A percentile compares a stretch with the other conserved stretches of the same genome.
These are phyloP conservation scores for Lagenidium giganteum DNA, from an alignment of 352 stramenopile genomes.

Conservation along the genomic window DNA sequence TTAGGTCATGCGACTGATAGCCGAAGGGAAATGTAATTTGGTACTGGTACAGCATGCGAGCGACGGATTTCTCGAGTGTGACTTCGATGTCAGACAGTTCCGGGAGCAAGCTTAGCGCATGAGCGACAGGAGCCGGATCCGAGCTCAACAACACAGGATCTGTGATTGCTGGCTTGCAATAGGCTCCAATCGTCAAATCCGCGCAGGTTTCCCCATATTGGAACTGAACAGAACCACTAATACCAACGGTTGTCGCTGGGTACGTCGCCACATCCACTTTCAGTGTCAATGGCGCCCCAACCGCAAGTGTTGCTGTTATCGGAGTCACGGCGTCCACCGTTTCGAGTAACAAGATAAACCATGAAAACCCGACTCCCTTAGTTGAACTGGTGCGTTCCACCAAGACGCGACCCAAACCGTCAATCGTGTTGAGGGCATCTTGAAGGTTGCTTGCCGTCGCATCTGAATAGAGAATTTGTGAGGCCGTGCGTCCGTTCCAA, in stretches of 20 bases:
- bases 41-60: slow-evolving; percentile 36
- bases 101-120: slow-evolving; percentile 47
- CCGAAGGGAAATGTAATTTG: slow-evolving; percentile 30
- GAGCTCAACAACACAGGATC: slow-evolving; percentile 32
- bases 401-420: slow-evolving; percentile 18
- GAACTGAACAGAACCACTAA: slow-evolving; percentile 52
- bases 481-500: slow-evolving; percentile 29
- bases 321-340: too few species aligned
- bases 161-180: slow-evolving; percentile 44
- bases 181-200: slow-evolving; percentile 37
- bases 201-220: slow-evolving; percentile 49
- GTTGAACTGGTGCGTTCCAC: slow-evolving; percentile 31
- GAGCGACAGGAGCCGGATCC: slow-evolving; percentile 39
- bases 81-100: slow-evolving; percentile 56
- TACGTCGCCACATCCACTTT: too few species aligned
- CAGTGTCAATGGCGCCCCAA: too few species aligned
- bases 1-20: slow-evolving; percentile 27
- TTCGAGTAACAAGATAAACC: slow-evolving; percentile 32
- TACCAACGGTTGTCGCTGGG: slow-evolving; percentile 15
- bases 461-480: slow-evolving; percentile 12
- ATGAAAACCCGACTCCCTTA: slow-evolving; percentile 33
- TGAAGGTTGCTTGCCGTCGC: slow-evolving; percentile 31
- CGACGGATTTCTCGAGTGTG: slow-evolving; percentile 9
- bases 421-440: slow-evolving; percentile 21
- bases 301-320: slow-evolving; percentile 49